These are phyloP conservation scores for Ramalina peruviana DNA, from an alignment of 495 filamentous ascomycete species.

Conservation along the genomic window DNA sequence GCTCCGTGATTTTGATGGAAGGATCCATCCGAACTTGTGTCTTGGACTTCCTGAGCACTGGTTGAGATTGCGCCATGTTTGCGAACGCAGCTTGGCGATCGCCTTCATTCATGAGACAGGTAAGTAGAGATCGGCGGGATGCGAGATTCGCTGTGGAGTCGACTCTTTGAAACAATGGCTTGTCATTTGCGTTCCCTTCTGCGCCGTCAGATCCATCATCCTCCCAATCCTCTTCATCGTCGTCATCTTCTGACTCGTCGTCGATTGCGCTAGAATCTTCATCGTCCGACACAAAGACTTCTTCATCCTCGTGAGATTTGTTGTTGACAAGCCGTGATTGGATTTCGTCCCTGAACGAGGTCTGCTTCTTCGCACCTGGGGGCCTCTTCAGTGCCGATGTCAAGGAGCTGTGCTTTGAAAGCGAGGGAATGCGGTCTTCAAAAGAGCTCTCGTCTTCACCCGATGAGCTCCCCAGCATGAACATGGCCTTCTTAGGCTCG, in stretches of 20 bases:
- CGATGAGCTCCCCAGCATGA: constrained; percentile 67
- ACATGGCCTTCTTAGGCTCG: constrained; percentile 54
- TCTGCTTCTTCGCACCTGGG: constrained; percentile 47
- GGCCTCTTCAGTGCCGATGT: constrained; percentile 37
- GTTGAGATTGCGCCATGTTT: constrained; percentile 52
- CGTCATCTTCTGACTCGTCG: constrained; percentile 78
- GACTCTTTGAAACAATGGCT: constrained; percentile 66
- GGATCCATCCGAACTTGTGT: constrained; percentile 60
- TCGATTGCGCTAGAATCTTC: constrained; percentile 58
- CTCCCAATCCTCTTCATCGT: constrained; percentile 71
- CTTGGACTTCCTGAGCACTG: constrained; percentile 67
- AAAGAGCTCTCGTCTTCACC: constrained; percentile 70
- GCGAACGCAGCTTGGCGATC: constrained; percentile 52
- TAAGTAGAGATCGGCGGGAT: constrained; percentile 78
- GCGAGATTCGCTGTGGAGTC: constrained; percentile 77
- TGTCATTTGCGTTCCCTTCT: constrained; percentile 66
- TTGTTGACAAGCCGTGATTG: constrained; percentile 46
- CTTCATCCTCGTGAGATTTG: constrained; percentile 49
- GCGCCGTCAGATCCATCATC: constrained; percentile 83
- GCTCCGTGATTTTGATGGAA: constrained; percentile 51
- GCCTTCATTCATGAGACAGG: constrained; percentile 68
- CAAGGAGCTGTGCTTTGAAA: constrained; percentile 36
- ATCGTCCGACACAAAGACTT: constrained; percentile 60
- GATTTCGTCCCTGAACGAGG: constrained; percentile 74
- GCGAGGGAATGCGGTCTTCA: constrained; percentile 46